phyloP scores from a whole-genome alignment of 345 rosid genomes.

The Aquilaria sinensis region DNA sequence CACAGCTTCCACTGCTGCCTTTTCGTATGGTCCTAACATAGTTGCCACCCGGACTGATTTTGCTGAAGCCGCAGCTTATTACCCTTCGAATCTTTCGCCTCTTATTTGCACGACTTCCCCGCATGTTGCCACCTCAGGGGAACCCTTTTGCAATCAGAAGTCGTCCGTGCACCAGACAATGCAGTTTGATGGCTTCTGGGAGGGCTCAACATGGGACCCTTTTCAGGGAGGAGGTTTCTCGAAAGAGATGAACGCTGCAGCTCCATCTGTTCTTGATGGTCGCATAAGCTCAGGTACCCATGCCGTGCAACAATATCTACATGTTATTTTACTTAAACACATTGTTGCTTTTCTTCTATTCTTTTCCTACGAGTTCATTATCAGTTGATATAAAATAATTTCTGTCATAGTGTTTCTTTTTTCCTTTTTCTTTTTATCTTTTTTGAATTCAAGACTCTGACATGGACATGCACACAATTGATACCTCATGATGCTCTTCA shows the following conservation, averaged over 20 bases:
- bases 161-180: slow-evolving; percentile 14
- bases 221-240: slow-evolving; percentile 19
- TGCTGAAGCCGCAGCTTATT: slow-evolving; percentile 32
- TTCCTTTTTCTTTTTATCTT: too few species aligned
- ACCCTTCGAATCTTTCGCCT: slow-evolving; percentile 28
- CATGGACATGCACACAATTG: too few species aligned
- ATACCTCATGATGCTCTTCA: too few species aligned
- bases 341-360: too few species aligned
- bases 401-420: too few species aligned
- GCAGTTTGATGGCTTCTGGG: slow-evolving; percentile 29
- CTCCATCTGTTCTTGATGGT: slow-evolving; percentile 18
- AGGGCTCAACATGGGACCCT: slow-evolving; percentile 31
- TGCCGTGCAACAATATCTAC: not conserved
- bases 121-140: slow-evolving; percentile 12
- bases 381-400: too few species aligned
- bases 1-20: slow-evolving; percentile 18
- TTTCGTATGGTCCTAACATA: slow-evolving; percentile 18
- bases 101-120: slow-evolving; percentile 13
- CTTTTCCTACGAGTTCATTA: too few species aligned
- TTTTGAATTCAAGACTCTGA: too few species aligned
- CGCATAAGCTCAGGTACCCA: slow-evolving; percentile 33
- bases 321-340: too few species aligned
- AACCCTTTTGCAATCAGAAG: slow-evolving; percentile 22
- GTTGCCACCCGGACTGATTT: slow-evolving; percentile 7
- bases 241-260: slow-evolving; percentile 17